These are phyloP conservation scores for Avena atlantica DNA, from an alignment of 176 grass and related monocot genomes.

Conservation along the genomic window DNA sequence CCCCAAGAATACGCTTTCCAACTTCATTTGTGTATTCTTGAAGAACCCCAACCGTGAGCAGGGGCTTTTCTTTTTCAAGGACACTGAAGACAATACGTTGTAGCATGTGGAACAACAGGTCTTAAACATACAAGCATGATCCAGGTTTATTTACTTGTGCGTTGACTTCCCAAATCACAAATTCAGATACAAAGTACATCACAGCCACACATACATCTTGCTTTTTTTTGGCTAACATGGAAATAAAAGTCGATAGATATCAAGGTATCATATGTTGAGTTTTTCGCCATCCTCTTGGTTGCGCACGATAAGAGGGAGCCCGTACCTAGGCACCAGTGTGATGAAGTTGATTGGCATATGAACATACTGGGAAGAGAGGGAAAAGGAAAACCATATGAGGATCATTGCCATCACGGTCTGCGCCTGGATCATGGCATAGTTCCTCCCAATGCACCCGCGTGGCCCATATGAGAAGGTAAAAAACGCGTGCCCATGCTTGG, in stretches of 20 bases:
- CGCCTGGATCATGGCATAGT: conserved; percentile 51
- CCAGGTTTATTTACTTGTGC: neutral
- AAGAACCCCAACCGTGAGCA: too few relatives aligned
- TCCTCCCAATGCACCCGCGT: conserved; percentile 60
- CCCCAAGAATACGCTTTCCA: neutral
- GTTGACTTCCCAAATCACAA: neutral
- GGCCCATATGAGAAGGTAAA: conserved; percentile 53
- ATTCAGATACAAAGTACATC: too few relatives aligned
- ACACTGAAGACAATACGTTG: neutral
- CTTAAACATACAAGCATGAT: neutral
- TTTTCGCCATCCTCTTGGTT: neutral
- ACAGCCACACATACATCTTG: too few relatives aligned
- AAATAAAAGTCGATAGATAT: too few relatives aligned
- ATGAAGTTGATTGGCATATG: conserved; percentile 45
- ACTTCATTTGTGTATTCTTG: neutral
- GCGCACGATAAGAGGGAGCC: too few relatives aligned
- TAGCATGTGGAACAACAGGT: too few relatives aligned
- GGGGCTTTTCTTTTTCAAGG: too few relatives aligned
- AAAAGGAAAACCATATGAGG: conserved; percentile 57
- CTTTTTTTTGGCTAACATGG: too few relatives aligned
- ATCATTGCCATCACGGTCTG: conserved; percentile 53
- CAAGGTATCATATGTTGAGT: too few relatives aligned
- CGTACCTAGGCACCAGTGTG: neutral
- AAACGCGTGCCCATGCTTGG: conserved; percentile 29
- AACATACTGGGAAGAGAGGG: conserved; percentile 49